These are phyloP conservation scores for Blastomyces gilchristii DNA, from an alignment of 2,329 filamentous ascomycete species.

Conservation along the genomic window DNA sequence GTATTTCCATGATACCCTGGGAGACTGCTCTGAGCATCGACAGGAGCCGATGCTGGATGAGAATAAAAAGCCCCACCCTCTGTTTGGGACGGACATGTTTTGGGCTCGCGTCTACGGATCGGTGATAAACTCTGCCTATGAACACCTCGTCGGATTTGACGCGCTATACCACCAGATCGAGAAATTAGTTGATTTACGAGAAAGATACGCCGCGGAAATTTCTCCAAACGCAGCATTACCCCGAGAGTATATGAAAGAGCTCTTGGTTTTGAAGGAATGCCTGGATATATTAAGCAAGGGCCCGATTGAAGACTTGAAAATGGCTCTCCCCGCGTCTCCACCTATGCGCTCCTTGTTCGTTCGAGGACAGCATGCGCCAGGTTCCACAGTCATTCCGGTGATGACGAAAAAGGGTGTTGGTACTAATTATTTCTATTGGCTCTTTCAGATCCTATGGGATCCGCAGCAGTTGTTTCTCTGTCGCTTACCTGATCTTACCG, in stretches of 20 bases:
- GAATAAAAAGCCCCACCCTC: conserved; percentile 19
- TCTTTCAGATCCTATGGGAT: conserved; percentile 33
- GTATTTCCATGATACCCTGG: conserved; percentile 43
- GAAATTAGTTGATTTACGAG: conserved; percentile 22
- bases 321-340: conserved; percentile 32
- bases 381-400: background rate
- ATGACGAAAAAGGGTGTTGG: conserved; percentile 7
- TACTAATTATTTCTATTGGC: conserved; percentile 26
- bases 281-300: conserved; percentile 27
- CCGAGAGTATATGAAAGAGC: conserved; percentile 28
- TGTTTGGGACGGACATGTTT: conserved; percentile 19
- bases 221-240: conserved; percentile 28
- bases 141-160: conserved; percentile 31
- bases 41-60: conserved; percentile 35
- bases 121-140: conserved; percentile 26
- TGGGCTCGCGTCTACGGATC: conserved; percentile 34
- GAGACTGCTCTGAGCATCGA: conserved; percentile 37
- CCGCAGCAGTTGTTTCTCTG: conserved; percentile 27
- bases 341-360: conserved; percentile 31
- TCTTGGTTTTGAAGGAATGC: conserved; percentile 34
- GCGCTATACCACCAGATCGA: conserved; percentile 27
- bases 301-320: conserved; percentile 19
- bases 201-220: conserved; percentile 26
- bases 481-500: conserved; percentile 32
- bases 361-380: conserved; percentile 12